Conservation (phyloP, 495 filamentous ascomycete species). For the Podospora australis region DNA sequence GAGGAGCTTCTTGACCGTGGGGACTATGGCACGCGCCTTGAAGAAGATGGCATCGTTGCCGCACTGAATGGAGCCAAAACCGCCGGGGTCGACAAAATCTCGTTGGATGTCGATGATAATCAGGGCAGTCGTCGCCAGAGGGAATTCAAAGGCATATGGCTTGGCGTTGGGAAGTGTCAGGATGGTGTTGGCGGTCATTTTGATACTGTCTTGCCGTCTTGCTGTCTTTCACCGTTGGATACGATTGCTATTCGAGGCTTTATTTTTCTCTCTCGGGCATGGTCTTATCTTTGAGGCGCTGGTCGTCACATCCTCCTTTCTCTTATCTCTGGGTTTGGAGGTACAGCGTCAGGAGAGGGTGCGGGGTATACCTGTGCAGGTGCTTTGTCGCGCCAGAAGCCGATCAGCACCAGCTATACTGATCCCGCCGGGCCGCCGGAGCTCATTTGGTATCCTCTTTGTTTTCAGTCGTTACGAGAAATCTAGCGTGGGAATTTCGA, state of each 20-base stretch:
- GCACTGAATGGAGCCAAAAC: slow-evolving; percentile 32
- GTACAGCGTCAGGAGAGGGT: too few species aligned
- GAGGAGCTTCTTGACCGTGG: slow-evolving; percentile 42
- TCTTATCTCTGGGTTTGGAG: background rate
- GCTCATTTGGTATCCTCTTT: too few species aligned
- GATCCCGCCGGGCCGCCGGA: too few species aligned
- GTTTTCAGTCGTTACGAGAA: too few species aligned
- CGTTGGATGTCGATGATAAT: slow-evolving; percentile 55
- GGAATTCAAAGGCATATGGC: slow-evolving; percentile 34
- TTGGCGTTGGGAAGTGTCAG: slow-evolving; percentile 32
- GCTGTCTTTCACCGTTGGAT: too few species aligned
- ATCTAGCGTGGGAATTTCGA: too few species aligned
- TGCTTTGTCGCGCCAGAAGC: too few species aligned
- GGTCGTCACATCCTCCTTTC: background rate
- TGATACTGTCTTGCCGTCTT: background rate
- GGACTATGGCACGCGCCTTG: slow-evolving; percentile 34
- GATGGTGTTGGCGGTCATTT: slow-evolving; percentile 19
- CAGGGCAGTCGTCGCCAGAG: slow-evolving; percentile 42
- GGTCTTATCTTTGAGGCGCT: background rate
- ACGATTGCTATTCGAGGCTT: background rate
- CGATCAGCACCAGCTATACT: too few species aligned
- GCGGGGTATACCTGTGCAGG: too few species aligned
- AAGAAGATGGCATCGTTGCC: slow-evolving; percentile 32
- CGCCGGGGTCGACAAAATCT: slow-evolving; percentile 44
- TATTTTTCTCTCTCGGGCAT: background rate